These are phyloP conservation scores for Phytophthora pistaciae DNA, from an alignment of 352 stramenopile species.

Conservation along the genomic window DNA sequence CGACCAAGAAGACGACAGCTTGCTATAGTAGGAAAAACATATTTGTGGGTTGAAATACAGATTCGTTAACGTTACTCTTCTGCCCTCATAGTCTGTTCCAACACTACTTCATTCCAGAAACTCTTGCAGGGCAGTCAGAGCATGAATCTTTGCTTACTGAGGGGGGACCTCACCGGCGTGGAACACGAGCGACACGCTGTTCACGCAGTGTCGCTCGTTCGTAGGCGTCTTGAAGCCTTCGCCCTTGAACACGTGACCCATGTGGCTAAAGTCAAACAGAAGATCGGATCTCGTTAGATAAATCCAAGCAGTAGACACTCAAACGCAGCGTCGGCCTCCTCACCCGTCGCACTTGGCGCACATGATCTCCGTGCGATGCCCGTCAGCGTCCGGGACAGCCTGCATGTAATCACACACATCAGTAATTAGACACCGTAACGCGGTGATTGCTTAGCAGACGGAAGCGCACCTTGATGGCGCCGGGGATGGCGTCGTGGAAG, in stretches of 20 bases:
- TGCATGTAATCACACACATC: conserved; percentile 25
- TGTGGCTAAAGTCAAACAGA: conserved; percentile 61
- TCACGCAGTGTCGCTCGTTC: conserved; percentile 92
- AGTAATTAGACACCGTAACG: background rate
- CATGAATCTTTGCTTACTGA: conserved; percentile 31
- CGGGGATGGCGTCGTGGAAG: conserved; percentile 92
- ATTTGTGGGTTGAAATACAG: conserved; percentile 21
- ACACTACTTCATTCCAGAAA: conserved; percentile 8
- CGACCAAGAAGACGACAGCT: conserved; percentile 62
- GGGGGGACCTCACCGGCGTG: conserved; percentile 64
- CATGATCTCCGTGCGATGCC: conserved; percentile 87
- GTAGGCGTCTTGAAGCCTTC: conserved; percentile 90
- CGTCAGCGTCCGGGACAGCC: conserved; percentile 75
- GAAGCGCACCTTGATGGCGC: conserved; percentile 75
- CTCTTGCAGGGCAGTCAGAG: background rate
- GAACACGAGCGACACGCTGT: conserved; percentile 92
- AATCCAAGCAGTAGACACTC: conserved; percentile 5
- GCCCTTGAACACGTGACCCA: conserved; percentile 93
- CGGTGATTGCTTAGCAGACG: background rate
- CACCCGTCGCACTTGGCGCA: conserved; percentile 89
- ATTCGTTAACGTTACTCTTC: conserved; percentile 22
- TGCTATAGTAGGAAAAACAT: conserved; percentile 46
- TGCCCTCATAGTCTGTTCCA: conserved; percentile 13
- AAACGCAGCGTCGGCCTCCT: conserved; percentile 9
- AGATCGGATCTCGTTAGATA: conserved; percentile 16